Conservation (phyloP, 345 rosid genomes). For the Populus euphratica region DNA sequence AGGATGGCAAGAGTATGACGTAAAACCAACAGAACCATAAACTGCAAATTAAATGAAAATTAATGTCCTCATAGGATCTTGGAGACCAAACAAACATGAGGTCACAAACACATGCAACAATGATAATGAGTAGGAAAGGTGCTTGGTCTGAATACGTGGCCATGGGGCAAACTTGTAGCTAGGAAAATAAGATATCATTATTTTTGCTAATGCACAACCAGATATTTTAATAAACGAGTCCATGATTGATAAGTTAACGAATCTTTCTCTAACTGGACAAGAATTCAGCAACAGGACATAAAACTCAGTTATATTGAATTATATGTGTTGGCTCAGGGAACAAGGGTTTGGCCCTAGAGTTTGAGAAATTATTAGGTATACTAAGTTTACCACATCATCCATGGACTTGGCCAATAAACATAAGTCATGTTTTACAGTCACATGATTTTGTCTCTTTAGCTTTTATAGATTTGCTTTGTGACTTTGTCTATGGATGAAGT, state of each 20-base stretch:
- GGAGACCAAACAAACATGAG: background rate
- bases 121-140: background rate
- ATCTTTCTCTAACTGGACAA: background rate
- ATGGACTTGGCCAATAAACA: background rate
- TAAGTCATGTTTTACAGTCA: too few relatives aligned
- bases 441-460: too few relatives aligned
- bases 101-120: background rate
- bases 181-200: background rate
- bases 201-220: background rate
- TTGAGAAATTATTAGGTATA: too few relatives aligned
- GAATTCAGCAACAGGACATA: background rate
- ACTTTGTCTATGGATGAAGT: too few relatives aligned
- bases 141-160: background rate
- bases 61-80: background rate
- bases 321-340: too few relatives aligned
- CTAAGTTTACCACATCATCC: too few relatives aligned
- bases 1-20: conserved; percentile 69
- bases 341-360: too few relatives aligned
- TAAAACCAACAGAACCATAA: conserved; percentile 60
- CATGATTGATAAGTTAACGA: background rate
- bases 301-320: too few relatives aligned
- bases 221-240: background rate
- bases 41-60: conserved; percentile 40
- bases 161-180: background rate
- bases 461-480: too few relatives aligned